A percentile compares a stretch with the other conserved stretches of the same genome.
Evolutionary conservation across 164 flowering plant genomes (phyloP).

Genomic region (Platanus orientalis): DNA sequence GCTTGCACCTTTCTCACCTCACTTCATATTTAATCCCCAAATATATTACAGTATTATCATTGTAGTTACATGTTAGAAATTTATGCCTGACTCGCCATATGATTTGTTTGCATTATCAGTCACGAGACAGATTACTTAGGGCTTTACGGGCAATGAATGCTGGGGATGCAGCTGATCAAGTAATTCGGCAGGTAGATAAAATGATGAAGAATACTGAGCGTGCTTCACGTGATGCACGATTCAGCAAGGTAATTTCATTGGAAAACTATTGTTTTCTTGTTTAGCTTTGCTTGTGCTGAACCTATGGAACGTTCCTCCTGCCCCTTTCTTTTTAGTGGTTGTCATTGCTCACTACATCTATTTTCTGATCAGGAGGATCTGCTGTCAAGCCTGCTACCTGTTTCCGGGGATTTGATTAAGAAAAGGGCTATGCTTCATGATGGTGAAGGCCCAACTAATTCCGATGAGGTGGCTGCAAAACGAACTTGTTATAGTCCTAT

Average conservation of each 20-base stretch:
- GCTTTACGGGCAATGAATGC: conserved; percentile 86
- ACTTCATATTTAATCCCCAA: too few relatives aligned
- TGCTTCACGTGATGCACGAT: conserved; percentile 55
- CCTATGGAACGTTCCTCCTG: not conserved
- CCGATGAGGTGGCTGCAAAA: conserved; percentile 49
- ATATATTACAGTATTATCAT: too few relatives aligned
- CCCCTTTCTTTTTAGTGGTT: conserved; percentile 7
- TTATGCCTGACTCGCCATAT: not conserved
- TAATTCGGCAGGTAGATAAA: conserved; percentile 83
- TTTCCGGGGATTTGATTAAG: conserved; percentile 39
- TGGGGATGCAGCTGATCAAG: conserved; percentile 98
- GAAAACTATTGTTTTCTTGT: not conserved
- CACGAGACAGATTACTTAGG: conserved; percentile 78
- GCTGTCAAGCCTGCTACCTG: conserved; percentile 28
- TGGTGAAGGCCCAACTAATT: conserved; percentile 36
- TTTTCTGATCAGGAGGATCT: conserved; percentile 65
- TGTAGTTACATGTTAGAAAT: too few relatives aligned
- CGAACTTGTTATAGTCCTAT: conserved; percentile 40
- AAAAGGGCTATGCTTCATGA: conserved; percentile 54
- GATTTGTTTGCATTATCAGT: conserved; percentile 38
- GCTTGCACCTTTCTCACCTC: too few relatives aligned
- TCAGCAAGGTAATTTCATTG: conserved; percentile 46
- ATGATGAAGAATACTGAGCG: conserved; percentile 70
- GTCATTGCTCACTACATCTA: not conserved
- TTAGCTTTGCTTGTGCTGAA: conserved; percentile 3